Conservation (phyloP, 2,329 filamentous ascomycete species). For the Arthrobotrys sinensis region DNA sequence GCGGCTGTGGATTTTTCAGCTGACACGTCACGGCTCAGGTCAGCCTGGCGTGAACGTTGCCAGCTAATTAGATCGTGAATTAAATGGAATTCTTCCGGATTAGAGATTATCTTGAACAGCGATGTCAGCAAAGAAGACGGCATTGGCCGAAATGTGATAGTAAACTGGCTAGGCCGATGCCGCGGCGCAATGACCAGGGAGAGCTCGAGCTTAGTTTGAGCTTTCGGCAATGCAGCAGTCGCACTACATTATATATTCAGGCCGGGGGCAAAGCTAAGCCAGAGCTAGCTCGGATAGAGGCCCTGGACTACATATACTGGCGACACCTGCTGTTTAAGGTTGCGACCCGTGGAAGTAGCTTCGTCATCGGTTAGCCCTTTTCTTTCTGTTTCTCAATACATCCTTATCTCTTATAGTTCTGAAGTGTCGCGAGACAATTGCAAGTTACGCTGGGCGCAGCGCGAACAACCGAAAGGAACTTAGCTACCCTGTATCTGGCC, state of each 20-base stretch:
- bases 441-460: not conserved
- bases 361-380: not conserved
- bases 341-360: not conserved
- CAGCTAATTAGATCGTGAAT: not conserved
- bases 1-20: not conserved
- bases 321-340: constrained; percentile 11
- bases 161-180: constrained; percentile 15
- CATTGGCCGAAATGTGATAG: constrained; percentile 3
- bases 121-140: not conserved
- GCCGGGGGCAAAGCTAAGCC: constrained; percentile 7
- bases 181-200: constrained; percentile 18
- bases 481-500: not conserved
- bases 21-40: constrained; percentile 25
- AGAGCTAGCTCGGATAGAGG: constrained; percentile 14
- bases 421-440: not conserved
- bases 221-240: constrained; percentile 22
- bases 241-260: too few species aligned
- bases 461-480: not conserved
- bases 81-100: not conserved
- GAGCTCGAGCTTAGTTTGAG: constrained; percentile 4
- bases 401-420: not conserved
- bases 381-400: not conserved
- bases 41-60: constrained; percentile 11
- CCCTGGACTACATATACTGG: constrained; percentile 4
- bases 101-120: not conserved